Evolutionary conservation across 164 flowering plant genomes (phyloP).

Genomic region (Malania oleifera): DNA sequence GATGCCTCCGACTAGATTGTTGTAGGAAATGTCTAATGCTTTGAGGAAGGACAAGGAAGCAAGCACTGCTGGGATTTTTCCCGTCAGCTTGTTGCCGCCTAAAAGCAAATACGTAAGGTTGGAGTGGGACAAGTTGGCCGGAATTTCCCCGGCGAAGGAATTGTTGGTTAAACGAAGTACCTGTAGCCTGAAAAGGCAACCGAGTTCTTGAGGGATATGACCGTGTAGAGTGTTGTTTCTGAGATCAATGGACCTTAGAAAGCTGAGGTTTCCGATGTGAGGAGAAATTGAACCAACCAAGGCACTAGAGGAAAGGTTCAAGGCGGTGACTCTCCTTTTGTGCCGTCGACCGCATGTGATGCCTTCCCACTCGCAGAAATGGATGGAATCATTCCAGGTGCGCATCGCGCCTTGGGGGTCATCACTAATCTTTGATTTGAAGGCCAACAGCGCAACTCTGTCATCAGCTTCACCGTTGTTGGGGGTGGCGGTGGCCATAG

Average conservation of each 20-base stretch:
- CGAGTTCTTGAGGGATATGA: conserved; percentile 23
- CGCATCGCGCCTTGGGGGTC: conserved; percentile 11
- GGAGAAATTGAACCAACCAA: conserved; percentile 20
- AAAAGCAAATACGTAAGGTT: conserved; percentile 5
- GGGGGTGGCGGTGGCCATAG: too few relatives aligned
- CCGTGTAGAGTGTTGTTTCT: conserved; percentile 18
- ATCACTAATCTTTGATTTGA: conserved; percentile 13
- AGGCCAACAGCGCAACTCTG: conserved; percentile 8
- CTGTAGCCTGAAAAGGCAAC: conserved; percentile 15
- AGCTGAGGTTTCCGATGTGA: conserved; percentile 25
- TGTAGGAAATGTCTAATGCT: conserved; percentile 3
- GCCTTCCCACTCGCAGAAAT: conserved; percentile 28
- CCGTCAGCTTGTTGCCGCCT: conserved; percentile 8
- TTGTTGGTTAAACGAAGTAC: not conserved
- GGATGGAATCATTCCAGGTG: conserved; percentile 25
- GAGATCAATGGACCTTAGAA: conserved; percentile 13
- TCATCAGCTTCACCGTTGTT: too few relatives aligned
- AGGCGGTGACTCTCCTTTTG: conserved; percentile 18
- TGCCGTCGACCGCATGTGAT: conserved; percentile 18
- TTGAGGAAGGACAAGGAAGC: conserved; percentile 17
- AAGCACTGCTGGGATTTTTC: conserved; percentile 16
- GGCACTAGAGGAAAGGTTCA: conserved; percentile 4
- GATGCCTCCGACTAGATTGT: conserved; percentile 17
- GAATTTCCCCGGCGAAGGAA: conserved; percentile 16
- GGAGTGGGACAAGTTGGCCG: conserved; percentile 15